Percentiles rank a stretch among this genome's conserved stretches.
Conservation (phyloP, 306 rosid species). For the Ammopiptanthus mongolicus region DNA sequence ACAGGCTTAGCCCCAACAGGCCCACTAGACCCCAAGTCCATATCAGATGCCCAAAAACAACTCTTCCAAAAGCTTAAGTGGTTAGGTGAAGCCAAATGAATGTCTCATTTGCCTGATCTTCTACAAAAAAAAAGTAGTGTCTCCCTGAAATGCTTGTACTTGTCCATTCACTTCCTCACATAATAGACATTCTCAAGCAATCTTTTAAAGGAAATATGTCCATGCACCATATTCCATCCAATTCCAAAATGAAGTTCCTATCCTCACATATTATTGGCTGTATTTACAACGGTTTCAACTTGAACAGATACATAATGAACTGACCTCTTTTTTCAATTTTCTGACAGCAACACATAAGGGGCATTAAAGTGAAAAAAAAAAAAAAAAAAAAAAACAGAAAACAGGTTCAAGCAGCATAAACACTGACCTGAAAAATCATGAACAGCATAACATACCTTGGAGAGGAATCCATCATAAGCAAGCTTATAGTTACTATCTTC, state of each 20-base stretch:
- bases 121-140: not conserved
- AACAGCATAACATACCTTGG: constrained; percentile 47
- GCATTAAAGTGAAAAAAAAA: not conserved
- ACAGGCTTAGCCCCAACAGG: no score
- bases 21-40: no score
- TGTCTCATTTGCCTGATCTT: not conserved
- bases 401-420: constrained; percentile 6
- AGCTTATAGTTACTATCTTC: constrained; percentile 92
- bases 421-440: not conserved
- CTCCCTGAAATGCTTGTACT: constrained; percentile 7
- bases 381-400: not conserved
- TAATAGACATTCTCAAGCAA: not conserved
- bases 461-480: constrained; percentile 82
- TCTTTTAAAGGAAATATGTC: not conserved
- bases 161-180: not conserved
- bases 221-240: not conserved
- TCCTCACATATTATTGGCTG: not conserved
- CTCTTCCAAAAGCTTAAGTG: no score
- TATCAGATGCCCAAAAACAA: no score
- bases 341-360: not conserved
- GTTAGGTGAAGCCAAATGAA: not conserved
- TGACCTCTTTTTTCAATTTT: not conserved
- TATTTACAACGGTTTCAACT: not conserved
- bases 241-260: not conserved
- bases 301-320: not conserved